Percentiles rank a stretch among this genome's conserved stretches.
Conservation (phyloP, 164 flowering plant species). For the Chloranthus sessilifolius region DNA sequence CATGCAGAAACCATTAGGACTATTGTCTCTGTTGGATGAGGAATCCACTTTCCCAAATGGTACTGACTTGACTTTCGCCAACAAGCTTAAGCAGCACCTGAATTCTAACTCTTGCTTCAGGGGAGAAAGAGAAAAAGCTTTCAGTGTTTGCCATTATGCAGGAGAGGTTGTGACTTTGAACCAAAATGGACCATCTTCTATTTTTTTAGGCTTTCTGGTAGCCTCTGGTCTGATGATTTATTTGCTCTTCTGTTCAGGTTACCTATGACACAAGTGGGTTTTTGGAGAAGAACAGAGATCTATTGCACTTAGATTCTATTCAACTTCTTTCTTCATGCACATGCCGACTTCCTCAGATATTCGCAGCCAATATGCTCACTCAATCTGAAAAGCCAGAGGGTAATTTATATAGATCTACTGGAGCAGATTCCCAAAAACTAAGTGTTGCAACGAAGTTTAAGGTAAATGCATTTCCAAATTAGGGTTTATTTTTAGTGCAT, state of each 20-base stretch:
- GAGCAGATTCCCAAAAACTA: constrained; percentile 89
- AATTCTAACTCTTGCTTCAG: constrained; percentile 69
- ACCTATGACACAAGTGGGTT: constrained; percentile 88
- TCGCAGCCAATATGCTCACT: constrained; percentile 79
- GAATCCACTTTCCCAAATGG: constrained; percentile 99
- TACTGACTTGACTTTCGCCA: constrained; percentile 86
- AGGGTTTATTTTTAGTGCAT: no score
- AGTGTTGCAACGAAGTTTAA: constrained; percentile 97
- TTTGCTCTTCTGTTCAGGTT: constrained; percentile 46
- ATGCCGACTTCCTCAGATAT: constrained; percentile 75
- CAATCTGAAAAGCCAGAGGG: constrained; percentile 86
- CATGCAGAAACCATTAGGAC: constrained; percentile 89
- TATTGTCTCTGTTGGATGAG: constrained; percentile 85
- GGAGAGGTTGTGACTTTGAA: constrained; percentile 64
- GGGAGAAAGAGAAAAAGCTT: constrained; percentile 80
- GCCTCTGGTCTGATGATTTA: constrained; percentile 4
- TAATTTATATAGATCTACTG: constrained; percentile 73
- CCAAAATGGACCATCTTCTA: neutral
- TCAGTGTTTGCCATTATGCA: constrained; percentile 80
- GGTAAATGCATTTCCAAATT: constrained; percentile 35
- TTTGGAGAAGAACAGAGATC: constrained; percentile 93
- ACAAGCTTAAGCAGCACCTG: constrained; percentile 94
- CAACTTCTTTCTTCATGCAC: constrained; percentile 82
- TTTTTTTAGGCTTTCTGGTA: neutral
- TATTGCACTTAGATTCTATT: constrained; percentile 82